phyloP scores from a whole-genome alignment of 768 basidiomycete genomes.

The Trametes villosa region DNA sequence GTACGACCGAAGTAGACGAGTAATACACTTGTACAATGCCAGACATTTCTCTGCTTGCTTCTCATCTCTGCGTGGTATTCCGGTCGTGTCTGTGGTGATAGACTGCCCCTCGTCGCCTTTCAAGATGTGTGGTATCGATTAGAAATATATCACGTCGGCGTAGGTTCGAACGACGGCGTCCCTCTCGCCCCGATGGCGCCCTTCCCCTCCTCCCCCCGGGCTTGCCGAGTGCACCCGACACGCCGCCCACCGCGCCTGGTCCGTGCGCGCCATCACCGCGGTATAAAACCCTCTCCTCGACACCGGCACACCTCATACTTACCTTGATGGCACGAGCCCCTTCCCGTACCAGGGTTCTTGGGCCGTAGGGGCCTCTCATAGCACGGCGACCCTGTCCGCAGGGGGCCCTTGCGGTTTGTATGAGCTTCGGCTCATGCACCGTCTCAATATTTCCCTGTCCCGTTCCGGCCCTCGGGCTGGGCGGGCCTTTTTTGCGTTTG shows the following conservation, averaged over 20 bases:
- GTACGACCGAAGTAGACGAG: slow-evolving; percentile 21
- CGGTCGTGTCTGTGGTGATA: too few relatives aligned
- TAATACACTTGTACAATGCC: slow-evolving; percentile 25
- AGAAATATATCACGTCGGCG: too few relatives aligned
- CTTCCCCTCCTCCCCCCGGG: too few relatives aligned
- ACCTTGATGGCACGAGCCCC: slow-evolving; percentile 41
- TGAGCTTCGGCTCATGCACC: slow-evolving; percentile 44
- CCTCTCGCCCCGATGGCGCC: too few relatives aligned
- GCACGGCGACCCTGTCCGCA: slow-evolving; percentile 61
- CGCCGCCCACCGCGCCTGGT: slow-evolving; percentile 13
- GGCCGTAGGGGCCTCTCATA: slow-evolving; percentile 46
- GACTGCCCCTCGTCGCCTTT: too few relatives aligned
- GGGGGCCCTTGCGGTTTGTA: slow-evolving; percentile 48
- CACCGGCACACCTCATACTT: slow-evolving; percentile 34
- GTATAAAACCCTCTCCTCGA: slow-evolving; percentile 11
- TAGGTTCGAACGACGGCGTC: background rate
- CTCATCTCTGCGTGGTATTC: too few relatives aligned
- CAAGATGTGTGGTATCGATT: too few relatives aligned
- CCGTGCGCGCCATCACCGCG: slow-evolving; percentile 16
- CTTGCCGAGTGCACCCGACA: too few relatives aligned
- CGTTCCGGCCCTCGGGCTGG: slow-evolving; percentile 31
- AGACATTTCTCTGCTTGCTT: slow-evolving; percentile 9
- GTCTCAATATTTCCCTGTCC: slow-evolving; percentile 31
- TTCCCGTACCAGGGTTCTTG: slow-evolving; percentile 41
- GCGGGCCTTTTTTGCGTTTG: slow-evolving; percentile 24